A percentile compares a stretch with the other conserved stretches of the same genome.
Evolutionary conservation across 2,329 filamentous ascomycete species (phyloP).

Genomic region (Stagonosporopsis vannaccii): DNA sequence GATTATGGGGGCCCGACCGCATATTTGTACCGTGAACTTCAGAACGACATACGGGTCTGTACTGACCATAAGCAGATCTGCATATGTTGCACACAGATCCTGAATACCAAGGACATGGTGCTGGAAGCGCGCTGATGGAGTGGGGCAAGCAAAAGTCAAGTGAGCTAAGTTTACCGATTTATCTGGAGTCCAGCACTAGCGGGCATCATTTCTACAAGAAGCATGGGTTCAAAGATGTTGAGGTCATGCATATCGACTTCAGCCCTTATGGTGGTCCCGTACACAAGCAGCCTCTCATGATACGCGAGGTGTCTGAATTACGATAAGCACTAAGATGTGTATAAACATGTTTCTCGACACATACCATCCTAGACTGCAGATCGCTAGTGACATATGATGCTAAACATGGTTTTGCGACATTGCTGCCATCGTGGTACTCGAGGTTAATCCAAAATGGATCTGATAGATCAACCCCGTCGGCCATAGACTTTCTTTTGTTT

Average conservation of each 20-base stretch:
- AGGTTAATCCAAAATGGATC: not conserved
- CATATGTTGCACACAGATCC: conserved; percentile 40
- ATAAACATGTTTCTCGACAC: not conserved
- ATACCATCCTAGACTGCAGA: not conserved
- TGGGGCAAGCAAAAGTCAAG: conserved; percentile 35
- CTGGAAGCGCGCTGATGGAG: conserved; percentile 30
- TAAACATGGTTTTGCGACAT: not conserved
- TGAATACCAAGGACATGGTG: conserved; percentile 32
- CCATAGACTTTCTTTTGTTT: conserved; percentile 14
- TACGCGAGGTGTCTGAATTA: conserved; percentile 2
- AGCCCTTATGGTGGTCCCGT: conserved; percentile 23
- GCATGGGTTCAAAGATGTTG: conserved; percentile 36
- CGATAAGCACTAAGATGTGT: not conserved
- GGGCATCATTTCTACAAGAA: conserved; percentile 34
- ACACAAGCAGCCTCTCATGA: conserved; percentile 35
- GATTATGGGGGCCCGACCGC: conserved; percentile 30
- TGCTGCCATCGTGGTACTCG: not conserved
- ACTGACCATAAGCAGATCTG: conserved; percentile 26
- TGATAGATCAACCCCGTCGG: conserved; percentile 2
- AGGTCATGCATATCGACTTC: conserved; percentile 27
- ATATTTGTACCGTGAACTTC: conserved; percentile 29
- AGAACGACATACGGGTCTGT: not conserved
- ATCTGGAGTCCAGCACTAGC: conserved; percentile 34
- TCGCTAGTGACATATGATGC: not conserved
- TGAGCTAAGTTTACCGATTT: conserved; percentile 31